Base-by-base conservation (phyloP, 306 rosid genomes). In the Ammopiptanthus mongolicus region DNA sequence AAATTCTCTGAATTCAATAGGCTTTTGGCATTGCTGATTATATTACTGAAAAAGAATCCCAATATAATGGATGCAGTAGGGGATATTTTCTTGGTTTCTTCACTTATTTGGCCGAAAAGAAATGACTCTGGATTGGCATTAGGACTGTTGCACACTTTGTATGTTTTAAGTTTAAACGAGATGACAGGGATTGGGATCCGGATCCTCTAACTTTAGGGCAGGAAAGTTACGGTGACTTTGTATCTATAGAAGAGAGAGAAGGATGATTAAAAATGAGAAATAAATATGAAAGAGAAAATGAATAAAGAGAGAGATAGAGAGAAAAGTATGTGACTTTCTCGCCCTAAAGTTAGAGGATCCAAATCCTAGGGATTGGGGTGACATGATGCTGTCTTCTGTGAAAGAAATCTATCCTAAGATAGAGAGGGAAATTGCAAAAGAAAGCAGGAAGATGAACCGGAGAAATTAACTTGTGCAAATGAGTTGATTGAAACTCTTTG, bases 401-500 rank as follows among this genome's bases (percentile, higher is more conserved):
- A 88, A 87, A 71, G 88, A 81, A 50, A 71, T 92, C 11, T 91
- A 86, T 71, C 93, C 82, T 72, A 88, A 71, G 81, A 86, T 90
- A 36, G 96, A 91, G 85, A 82, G 79, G 58, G 86, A 85, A 76
- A 48, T 83, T 1, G 86, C 78, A 65, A 91, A 87, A 70, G 82
- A 82, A 28, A 63, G 53, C 67, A 84, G 10, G 91, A 82, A 41
- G 95, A 90, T 75, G 88, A 65, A 73, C 83, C 65, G 31, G 77
- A 75, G 65, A 82, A 86, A 50, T 76, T 95, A 58, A 80, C 17
- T 21, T 37, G 28, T 33, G 86, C 89, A 10, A 88, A 76, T 80
- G 80, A 76, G 31, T 82, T 88, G 91, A 89, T 95, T 72, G 91
- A 90, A 73, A 97, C 97, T 52, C 71, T 90, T 61, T 91, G 98